Evolutionary conservation across 768 basidiomycete species (phyloP).

Genomic region (Sarcomyxa edulis): DNA sequence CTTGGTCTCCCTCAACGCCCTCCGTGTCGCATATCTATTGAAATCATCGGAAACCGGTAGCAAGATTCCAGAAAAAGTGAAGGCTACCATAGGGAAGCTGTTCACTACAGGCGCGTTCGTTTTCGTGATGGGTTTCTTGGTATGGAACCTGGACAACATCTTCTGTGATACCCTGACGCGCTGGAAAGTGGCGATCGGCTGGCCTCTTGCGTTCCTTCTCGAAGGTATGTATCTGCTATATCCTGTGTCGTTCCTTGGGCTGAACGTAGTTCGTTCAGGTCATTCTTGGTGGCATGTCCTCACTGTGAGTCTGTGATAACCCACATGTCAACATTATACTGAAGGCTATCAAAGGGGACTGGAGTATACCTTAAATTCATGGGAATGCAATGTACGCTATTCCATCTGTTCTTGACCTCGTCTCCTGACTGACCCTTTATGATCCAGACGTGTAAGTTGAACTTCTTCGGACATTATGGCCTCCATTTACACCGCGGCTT

Average conservation of each 20-base stretch:
- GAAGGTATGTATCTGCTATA: conserved; percentile 37
- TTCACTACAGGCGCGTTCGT: conserved; percentile 49
- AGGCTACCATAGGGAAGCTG: conserved; percentile 32
- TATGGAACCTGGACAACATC: conserved; percentile 82
- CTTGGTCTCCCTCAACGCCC: conserved; percentile 42
- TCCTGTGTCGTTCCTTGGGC: neutral
- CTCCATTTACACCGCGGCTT: neutral
- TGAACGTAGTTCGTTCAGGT: conserved; percentile 25
- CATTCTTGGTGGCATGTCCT: conserved; percentile 77
- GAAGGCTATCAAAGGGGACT: conserved; percentile 28
- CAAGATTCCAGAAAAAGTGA: conserved; percentile 37
- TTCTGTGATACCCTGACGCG: conserved; percentile 56
- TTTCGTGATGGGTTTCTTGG: conserved; percentile 60
- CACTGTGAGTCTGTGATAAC: conserved; percentile 35
- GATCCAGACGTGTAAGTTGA: conserved; percentile 35
- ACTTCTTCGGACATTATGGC: conserved; percentile 19
- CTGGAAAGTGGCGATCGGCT: conserved; percentile 53
- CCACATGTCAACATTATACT: neutral
- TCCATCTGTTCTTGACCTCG: neutral
- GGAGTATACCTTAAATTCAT: conserved; percentile 49
- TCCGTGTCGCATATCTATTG: conserved; percentile 50
- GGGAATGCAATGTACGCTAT: conserved; percentile 43
- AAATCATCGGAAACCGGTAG: conserved; percentile 31
- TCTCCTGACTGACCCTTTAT: conserved; percentile 8
- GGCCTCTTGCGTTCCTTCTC: conserved; percentile 62